phyloP scores from a whole-genome alignment of 306 rosid species.

The Quercus suber region DNA sequence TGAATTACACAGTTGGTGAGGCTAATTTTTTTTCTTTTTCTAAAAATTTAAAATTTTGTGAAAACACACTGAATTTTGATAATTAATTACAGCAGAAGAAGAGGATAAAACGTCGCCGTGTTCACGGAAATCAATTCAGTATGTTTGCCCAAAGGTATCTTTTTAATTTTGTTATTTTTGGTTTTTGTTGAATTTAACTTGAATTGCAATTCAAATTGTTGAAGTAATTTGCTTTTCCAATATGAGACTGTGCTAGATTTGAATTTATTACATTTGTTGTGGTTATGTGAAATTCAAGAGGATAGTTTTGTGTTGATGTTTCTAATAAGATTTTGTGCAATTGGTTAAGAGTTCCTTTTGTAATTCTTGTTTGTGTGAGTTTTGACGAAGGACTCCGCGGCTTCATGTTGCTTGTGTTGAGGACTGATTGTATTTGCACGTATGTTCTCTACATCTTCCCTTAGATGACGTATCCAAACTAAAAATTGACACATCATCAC shows the following conservation, averaged over 20 bases:
- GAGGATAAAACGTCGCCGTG: not conserved
- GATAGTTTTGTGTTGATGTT: too few species aligned
- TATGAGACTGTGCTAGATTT: not conserved
- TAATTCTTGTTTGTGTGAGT: too few species aligned
- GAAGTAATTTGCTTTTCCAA: not conserved
- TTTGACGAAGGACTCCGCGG: too few species aligned
- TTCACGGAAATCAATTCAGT: not conserved
- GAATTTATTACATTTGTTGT: not conserved
- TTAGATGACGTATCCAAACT: too few species aligned
- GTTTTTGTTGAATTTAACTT: not conserved
- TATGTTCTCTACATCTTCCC: too few species aligned
- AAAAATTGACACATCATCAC: too few species aligned
- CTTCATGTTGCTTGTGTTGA: too few species aligned
- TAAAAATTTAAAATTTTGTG: not conserved
- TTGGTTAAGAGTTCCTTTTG: too few species aligned
- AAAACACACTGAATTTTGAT: not conserved
- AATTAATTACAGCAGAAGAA: constrained; percentile 29
- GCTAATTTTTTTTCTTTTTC: not conserved
- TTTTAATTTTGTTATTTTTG: not conserved
- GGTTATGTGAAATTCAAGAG: not conserved
- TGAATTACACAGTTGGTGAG: constrained; percentile 18
- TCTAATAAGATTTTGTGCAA: too few species aligned
- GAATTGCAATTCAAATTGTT: not conserved
- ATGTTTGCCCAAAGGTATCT: constrained; percentile 28
- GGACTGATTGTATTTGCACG: too few species aligned